Conservation (phyloP, 495 filamentous ascomycete genomes). For the Oleoguttula mirabilis region DNA sequence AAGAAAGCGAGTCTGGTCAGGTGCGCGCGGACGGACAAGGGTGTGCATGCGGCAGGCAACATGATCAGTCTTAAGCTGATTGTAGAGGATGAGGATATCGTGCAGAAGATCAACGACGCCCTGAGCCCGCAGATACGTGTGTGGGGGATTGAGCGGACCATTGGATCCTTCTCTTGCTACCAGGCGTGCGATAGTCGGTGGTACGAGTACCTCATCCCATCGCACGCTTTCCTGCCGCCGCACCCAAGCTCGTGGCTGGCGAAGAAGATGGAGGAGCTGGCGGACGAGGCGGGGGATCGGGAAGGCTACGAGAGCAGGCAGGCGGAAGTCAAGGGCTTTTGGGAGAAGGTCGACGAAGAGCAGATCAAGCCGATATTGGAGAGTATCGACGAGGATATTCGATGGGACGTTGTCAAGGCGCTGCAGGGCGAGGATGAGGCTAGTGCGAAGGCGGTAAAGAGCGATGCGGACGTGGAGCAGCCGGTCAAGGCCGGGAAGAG, state of each 20-base stretch:
- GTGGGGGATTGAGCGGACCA: conserved; percentile 81
- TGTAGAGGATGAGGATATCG: conserved; percentile 75
- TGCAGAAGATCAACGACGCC: conserved; percentile 78
- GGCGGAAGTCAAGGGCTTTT: conserved; percentile 65
- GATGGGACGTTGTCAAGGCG: conserved; percentile 31
- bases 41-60: conserved; percentile 94
- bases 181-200: conserved; percentile 83
- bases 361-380: conserved; percentile 63
- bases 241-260: conserved; percentile 77
- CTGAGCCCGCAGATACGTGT: conserved; percentile 80
- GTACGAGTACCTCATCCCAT: conserved; percentile 94
- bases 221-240: conserved; percentile 79
- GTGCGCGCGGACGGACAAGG: conserved; percentile 93
- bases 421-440: conserved; percentile 26
- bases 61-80: conserved; percentile 93
- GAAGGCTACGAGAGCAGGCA: conserved; percentile 57
- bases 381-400: conserved; percentile 35
- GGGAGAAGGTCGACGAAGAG: conserved; percentile 65
- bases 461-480: conserved; percentile 23
- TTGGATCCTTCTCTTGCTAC: conserved; percentile 79
- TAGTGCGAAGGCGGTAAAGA: conserved; percentile 16
- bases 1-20: conserved; percentile 91
- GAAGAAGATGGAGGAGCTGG: conserved; percentile 58
- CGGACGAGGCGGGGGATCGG: conserved; percentile 56
- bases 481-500: conserved; percentile 1